phyloP scores from a whole-genome alignment of 2,329 filamentous ascomycete species.

The Fusarium sp. region DNA sequence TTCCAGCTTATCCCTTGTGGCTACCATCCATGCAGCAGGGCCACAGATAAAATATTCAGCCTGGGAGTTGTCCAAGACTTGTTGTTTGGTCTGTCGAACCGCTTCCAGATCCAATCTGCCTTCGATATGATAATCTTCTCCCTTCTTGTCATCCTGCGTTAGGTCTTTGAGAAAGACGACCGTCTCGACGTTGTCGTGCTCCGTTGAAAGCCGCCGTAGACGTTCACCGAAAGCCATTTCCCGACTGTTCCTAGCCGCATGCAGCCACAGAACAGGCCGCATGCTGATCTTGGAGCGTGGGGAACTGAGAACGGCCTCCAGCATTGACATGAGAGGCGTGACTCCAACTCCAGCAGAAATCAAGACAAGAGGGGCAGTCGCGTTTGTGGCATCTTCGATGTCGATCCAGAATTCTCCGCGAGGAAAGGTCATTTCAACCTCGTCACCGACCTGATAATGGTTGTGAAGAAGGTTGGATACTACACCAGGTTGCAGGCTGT shows the following conservation, averaged over 20 bases:
- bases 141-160: slow-evolving; percentile 6
- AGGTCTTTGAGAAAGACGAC: background rate
- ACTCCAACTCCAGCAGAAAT: slow-evolving; percentile 3
- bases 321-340: background rate
- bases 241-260: background rate
- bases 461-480: slow-evolving; percentile 20
- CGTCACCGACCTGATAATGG: slow-evolving; percentile 12
- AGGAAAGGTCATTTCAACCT: slow-evolving; percentile 15
- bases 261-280: background rate
- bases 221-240: background rate
- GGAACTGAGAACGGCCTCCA: background rate
- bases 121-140: slow-evolving; percentile 7
- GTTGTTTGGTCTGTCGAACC: background rate
- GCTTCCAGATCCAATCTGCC: slow-evolving; percentile 7
- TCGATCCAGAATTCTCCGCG: slow-evolving; percentile 18
- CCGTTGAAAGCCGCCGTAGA: background rate
- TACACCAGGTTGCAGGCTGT: background rate
- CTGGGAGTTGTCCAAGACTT: background rate
- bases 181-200: background rate
- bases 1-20: slow-evolving; percentile 1
- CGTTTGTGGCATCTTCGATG: background rate
- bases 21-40: slow-evolving; percentile 13
- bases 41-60: slow-evolving; percentile 8
- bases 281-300: background rate
- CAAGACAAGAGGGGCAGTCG: background rate